Evolutionary conservation across 1,284 basidiomycete species (phyloP).

Genomic region (Mycena sp.): DNA sequence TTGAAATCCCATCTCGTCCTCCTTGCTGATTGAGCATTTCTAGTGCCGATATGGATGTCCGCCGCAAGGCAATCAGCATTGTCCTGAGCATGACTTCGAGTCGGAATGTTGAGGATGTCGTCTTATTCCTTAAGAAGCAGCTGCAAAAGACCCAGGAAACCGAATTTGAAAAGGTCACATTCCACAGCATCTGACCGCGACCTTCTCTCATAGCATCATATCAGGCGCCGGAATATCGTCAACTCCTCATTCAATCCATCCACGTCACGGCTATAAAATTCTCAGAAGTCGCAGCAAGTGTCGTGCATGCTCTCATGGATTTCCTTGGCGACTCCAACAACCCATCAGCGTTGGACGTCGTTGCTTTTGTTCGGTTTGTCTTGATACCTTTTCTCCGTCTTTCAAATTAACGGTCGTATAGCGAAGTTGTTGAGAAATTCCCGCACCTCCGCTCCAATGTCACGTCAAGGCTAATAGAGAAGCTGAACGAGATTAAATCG

Average conservation of each 20-base stretch:
- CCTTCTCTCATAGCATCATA: constrained; percentile 12
- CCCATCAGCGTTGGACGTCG: constrained; percentile 95
- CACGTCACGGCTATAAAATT: constrained; percentile 97
- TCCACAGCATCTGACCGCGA: background rate
- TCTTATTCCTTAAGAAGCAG: constrained; percentile 97
- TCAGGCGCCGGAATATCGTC: constrained; percentile 93
- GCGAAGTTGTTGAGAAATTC: constrained; percentile 99
- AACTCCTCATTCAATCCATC: constrained; percentile 97
- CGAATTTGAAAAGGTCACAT: constrained; percentile 82
- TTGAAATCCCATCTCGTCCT: background rate
- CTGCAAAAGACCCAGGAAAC: constrained; percentile 91
- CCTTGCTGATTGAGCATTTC: background rate
- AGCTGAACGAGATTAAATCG: constrained; percentile 92
- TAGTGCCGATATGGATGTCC: constrained; percentile 96
- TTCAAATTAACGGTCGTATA: constrained; percentile 36
- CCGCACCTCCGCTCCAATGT: constrained; percentile 88
- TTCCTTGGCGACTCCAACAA: constrained; percentile 98
- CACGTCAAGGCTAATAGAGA: constrained; percentile 86
- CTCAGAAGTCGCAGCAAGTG: constrained; percentile 97
- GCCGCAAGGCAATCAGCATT: constrained; percentile 91
- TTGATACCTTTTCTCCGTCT: background rate
- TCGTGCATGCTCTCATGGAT: constrained; percentile 98
- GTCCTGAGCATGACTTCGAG: constrained; percentile 95
- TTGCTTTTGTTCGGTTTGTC: constrained; percentile 88
- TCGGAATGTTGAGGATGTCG: constrained; percentile 98